Base-by-base conservation (phyloP, 169 alveolate species). In the Plasmodium cynomolgi region DNA sequence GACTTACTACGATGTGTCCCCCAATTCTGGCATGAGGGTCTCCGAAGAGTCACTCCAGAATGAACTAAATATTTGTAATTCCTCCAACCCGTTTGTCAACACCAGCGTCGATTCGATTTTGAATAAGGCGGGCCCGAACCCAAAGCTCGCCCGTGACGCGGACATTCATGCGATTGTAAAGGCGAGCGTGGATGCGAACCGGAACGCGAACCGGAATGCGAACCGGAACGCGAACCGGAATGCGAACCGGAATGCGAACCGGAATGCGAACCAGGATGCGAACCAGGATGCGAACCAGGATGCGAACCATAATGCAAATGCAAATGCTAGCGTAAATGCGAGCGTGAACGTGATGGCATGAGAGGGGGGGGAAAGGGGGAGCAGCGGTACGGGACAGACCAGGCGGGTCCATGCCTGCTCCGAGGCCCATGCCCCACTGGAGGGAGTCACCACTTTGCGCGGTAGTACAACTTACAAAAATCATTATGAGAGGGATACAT, bases 51-150 rank as follows among this genome's bases (percentile, higher is more conserved):
- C 31, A 8, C 31, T 20, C 3, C 39, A 54, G 50, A 44, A 71
- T 58, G 68, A 44, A 44, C 26, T 73, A 84, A 84, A 84, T 73
- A 47, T 39, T 3, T 23, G 84, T 11, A 72, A 31, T 34, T 2
- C 75, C 50, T 47, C 84, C 37, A 84, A 84, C n/a, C 56, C 74
- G n/a, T 74, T 72, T 84, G 74, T 84, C 73, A 84, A 50, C 33
- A 44, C 23, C 6, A 50, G 47, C 50, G 75, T 9, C 8, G 56
- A 33, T 47, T 83, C 82, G n/a, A n/a, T 31, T 73, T 73, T 73
- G 41, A 73, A 23, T 2, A 50, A 84, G 54, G 54, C 39, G 8
- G 71, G 75, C 0, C 74, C 44, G 6, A 20, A 73, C 0, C 74
- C 44, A 15, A 20, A 73, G 3, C 7, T 56, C 11, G 41, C 81